Evolutionary conservation across 306 rosid genomes (phyloP).

Genomic region (Echinosophora koreensis): DNA sequence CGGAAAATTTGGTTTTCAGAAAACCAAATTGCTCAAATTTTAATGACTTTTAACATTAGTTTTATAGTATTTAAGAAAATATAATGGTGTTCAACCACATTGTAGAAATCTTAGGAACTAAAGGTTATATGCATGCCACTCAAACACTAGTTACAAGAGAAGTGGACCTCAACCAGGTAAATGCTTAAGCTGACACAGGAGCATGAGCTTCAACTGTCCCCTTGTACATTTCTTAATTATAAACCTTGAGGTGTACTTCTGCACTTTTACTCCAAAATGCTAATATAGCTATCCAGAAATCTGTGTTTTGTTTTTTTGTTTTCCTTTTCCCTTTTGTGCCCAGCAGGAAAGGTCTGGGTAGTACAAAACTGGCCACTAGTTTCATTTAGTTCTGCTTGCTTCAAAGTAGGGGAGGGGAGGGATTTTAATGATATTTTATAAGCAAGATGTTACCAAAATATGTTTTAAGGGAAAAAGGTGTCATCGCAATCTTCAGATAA

Average conservation of each 20-base stretch:
- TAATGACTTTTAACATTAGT: neutral
- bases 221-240: slow-evolving; percentile 24
- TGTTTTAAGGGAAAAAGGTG: neutral
- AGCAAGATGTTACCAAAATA: neutral
- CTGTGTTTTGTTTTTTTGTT: neutral
- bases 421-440: neutral
- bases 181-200: slow-evolving; percentile 18
- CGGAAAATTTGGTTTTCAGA: slow-evolving; percentile 1
- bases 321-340: neutral
- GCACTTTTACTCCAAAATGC: neutral
- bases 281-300: slow-evolving; percentile 32
- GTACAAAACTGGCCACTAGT: slow-evolving; percentile 11
- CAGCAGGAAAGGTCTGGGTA: neutral
- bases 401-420: no score
- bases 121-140: slow-evolving; percentile 8
- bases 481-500: slow-evolving; percentile 13
- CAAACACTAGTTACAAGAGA: slow-evolving; percentile 24
- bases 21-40: neutral
- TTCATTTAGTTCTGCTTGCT: neutral
- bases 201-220: slow-evolving; percentile 27
- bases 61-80: slow-evolving; percentile 25
- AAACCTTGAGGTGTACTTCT: slow-evolving; percentile 5
- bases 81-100: slow-evolving; percentile 20
- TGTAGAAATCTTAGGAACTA: slow-evolving; percentile 27
- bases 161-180: slow-evolving; percentile 36